A percentile compares a stretch with the other conserved stretches of the same genome.
Evolutionary conservation across 768 basidiomycete genomes (phyloP).

Genomic region (Austroboletus eburneus): DNA sequence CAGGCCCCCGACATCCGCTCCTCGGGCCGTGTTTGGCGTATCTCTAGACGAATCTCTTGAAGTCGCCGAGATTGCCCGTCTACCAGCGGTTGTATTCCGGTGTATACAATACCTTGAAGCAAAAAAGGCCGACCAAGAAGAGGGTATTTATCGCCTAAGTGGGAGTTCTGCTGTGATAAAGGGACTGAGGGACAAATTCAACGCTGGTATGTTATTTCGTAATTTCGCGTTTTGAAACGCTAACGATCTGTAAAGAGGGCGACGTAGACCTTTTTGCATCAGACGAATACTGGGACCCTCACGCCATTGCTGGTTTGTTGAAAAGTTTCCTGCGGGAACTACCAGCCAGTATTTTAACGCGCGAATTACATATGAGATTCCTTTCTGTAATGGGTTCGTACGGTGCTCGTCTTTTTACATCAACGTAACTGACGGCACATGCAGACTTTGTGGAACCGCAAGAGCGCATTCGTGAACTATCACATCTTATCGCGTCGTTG

Average conservation of each 20-base stretch:
- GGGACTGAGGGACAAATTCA: conserved; percentile 88
- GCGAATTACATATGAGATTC: conserved; percentile 88
- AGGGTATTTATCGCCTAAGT: conserved; percentile 95
- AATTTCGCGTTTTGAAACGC: conserved; percentile 4
- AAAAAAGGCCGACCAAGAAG: conserved; percentile 92
- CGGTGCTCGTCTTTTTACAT: conserved; percentile 13
- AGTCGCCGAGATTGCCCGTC: conserved; percentile 81
- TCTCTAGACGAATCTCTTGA: conserved; percentile 83
- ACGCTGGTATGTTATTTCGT: conserved; percentile 55
- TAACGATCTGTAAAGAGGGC: conserved; percentile 60
- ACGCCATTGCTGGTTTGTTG: conserved; percentile 92
- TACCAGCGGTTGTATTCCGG: conserved; percentile 94
- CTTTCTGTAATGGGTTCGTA: conserved; percentile 85
- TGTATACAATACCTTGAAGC: conserved; percentile 93
- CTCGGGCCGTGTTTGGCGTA: conserved; percentile 85
- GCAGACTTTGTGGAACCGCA: conserved; percentile 85
- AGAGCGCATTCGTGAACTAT: conserved; percentile 85
- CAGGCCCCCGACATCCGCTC: conserved; percentile 37
- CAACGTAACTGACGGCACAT: conserved; percentile 12
- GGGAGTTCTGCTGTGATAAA: conserved; percentile 96
- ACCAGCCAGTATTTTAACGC: conserved; percentile 87
- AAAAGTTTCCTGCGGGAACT: conserved; percentile 93
- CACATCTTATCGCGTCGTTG: conserved; percentile 78
- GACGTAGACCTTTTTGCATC: conserved; percentile 85
- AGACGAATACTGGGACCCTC: conserved; percentile 96